Evolutionary conservation across 257 asterid genomes (phyloP), one percentile per base, ranked within the genome.

Genomic region (Solanum medicagineum): DNA sequence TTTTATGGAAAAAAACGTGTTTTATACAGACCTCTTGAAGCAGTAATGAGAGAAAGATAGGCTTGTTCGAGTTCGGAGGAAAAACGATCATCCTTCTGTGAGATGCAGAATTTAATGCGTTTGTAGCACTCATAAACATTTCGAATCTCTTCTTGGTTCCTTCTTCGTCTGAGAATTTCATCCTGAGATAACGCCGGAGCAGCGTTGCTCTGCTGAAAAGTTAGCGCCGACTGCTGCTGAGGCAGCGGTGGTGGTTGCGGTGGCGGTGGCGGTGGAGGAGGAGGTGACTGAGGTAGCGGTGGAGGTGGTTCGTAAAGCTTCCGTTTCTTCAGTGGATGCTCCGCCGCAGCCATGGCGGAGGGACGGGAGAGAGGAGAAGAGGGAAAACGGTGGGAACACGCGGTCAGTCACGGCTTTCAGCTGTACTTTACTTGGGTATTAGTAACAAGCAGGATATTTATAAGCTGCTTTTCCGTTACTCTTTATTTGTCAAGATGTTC

Each of bases 61-160:
- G 97, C 95, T 86, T 93, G 93, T 86, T 93, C 96, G 65, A 94
- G 86, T 73, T 93, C 94, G 80, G 89, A 89, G 83, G 45, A 53
- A 86, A 82, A 85, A 63, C 90, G 88, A 62, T 87, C 87, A 60
- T 91, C 95, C 82, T 90, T 88, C 86, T 87, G 91, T 10, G 88
- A 87, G 81, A 89, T 86, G 87, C 91, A 93, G 77, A 85, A 83
- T 62, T 89, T 95, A 22, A 94, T 93, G 71, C 91, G 88, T 92
- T 93, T 95, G 85, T 91, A 91, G 89, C 93, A 91, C 86, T 91
- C 92, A 83, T 91, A 91, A 81, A 93, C 93, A 84, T 85, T 89
- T 17, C 98, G 93, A 89, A 95, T 93, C 89, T 93, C 99, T 89
- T 95, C 99, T 65, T 92, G 97, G 89, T 86, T 92, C 87, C 92